Percentiles rank a stretch among this genome's conserved stretches.
phyloP scores from a whole-genome alignment of 176 grass and related monocot genomes.

The Rhipidocladum racemiflorum region DNA sequence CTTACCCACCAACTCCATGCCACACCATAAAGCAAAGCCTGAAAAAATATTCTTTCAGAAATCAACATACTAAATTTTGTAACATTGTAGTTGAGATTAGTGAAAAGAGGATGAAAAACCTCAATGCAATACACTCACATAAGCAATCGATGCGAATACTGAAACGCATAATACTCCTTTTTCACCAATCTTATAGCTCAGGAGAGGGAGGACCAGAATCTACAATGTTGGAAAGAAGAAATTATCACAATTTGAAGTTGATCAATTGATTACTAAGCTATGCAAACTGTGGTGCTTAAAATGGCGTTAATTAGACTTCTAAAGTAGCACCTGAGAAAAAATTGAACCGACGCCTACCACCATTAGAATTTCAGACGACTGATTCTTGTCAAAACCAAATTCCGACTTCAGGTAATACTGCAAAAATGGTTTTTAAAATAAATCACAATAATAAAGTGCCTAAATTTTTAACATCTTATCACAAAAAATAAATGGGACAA shows the following conservation, averaged over 20 bases:
- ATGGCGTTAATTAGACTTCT: neutral
- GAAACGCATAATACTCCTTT: constrained; percentile 67
- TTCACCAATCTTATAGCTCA: constrained; percentile 49
- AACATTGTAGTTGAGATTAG: neutral
- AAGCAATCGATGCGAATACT: constrained; percentile 55
- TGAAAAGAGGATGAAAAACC: constrained; percentile 23
- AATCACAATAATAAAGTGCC: neutral
- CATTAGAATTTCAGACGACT: constrained; percentile 87
- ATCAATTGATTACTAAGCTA: neutral
- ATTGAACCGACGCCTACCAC: constrained; percentile 78
- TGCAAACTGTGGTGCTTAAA: neutral
- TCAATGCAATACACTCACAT: constrained; percentile 46
- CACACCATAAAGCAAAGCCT: constrained; percentile 73
- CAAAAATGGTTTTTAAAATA: neutral
- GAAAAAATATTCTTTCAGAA: neutral
- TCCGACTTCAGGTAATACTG: constrained; percentile 84
- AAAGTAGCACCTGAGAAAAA: constrained; percentile 64
- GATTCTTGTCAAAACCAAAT: constrained; percentile 87
- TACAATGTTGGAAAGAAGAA: neutral
- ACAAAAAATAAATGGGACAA: neutral
- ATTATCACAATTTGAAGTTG: neutral
- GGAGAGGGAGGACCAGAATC: constrained; percentile 74
- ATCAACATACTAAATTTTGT: neutral
- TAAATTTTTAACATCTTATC: neutral
- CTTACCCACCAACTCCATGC: constrained; percentile 87